A percentile compares a stretch with the other conserved stretches of the same genome.
These are phyloP conservation scores for Iberis amara DNA, from an alignment of 441 rosid species.

Conservation along the genomic window DNA sequence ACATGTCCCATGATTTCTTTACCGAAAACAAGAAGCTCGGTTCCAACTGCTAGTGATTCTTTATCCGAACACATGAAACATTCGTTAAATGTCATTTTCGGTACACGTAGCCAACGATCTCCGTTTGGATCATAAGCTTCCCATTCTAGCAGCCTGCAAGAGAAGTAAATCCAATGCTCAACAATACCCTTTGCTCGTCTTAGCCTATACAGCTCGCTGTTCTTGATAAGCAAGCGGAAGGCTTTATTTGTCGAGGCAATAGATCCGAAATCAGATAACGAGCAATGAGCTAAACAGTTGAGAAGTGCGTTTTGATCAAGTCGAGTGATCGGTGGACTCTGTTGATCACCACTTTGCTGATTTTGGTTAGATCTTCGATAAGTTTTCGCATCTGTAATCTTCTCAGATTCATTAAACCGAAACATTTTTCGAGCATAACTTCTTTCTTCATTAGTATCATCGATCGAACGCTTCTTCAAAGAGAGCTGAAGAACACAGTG, in stretches of 20 bases:
- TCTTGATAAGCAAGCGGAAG: slow-evolving; percentile 57
- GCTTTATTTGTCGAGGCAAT: slow-evolving; percentile 56
- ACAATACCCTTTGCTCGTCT: slow-evolving; percentile 50
- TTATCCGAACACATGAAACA: slow-evolving; percentile 74
- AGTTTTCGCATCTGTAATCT: slow-evolving; percentile 11
- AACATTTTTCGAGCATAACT: slow-evolving; percentile 8
- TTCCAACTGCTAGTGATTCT: slow-evolving; percentile 71
- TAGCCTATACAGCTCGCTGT: slow-evolving; percentile 60
- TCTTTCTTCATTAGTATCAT: slow-evolving; percentile 31
- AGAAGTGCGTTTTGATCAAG: slow-evolving; percentile 28
- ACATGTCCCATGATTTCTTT: slow-evolving; percentile 54
- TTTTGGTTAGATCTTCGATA: slow-evolving; percentile 26
- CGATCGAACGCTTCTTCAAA: slow-evolving; percentile 31
- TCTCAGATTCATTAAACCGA: not conserved
- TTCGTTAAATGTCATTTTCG: slow-evolving; percentile 64
- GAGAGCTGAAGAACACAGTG: slow-evolving; percentile 35
- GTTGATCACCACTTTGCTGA: slow-evolving; percentile 24
- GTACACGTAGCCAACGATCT: slow-evolving; percentile 77
- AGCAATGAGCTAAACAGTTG: slow-evolving; percentile 63
- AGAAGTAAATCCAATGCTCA: slow-evolving; percentile 94
- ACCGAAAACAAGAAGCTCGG: slow-evolving; percentile 70
- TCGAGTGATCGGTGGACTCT: slow-evolving; percentile 1
- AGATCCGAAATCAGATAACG: slow-evolving; percentile 78
- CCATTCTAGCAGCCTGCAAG: slow-evolving; percentile 78
- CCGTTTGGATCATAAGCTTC: slow-evolving; percentile 82